Percentiles rank a stretch among this genome's conserved stretches.
These are phyloP conservation scores for Hyphopichia khmerensis DNA, from an alignment of 1,139 yeast species.

Conservation along the genomic window DNA sequence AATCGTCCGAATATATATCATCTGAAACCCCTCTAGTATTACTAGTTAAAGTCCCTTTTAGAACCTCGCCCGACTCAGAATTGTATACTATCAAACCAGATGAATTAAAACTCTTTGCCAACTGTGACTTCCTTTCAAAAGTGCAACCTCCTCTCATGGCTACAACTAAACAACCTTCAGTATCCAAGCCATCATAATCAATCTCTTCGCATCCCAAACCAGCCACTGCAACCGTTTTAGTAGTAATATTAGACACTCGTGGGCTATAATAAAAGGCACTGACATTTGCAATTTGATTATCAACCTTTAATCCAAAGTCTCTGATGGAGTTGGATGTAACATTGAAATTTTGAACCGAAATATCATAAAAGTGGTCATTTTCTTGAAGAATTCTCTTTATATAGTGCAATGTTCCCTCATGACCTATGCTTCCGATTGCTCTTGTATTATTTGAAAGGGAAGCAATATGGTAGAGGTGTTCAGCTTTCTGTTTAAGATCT, in stretches of 20 bases:
- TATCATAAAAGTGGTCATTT: background rate
- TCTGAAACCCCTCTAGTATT: background rate
- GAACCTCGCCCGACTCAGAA: background rate
- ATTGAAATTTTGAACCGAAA: constrained; percentile 2
- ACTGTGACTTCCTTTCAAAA: constrained; percentile 3
- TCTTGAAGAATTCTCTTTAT: background rate
- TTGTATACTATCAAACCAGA: constrained; percentile 2
- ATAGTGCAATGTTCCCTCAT: constrained; percentile 1
- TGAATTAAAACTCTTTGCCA: constrained; percentile 3
- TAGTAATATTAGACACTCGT: background rate
- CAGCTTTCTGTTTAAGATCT: constrained; percentile 3
- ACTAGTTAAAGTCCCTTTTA: background rate
- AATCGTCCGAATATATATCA: background rate
- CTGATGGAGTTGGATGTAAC: background rate
- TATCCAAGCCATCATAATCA: background rate
- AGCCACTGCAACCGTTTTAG: background rate
- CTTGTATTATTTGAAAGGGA: background rate
- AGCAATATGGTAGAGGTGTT: background rate
- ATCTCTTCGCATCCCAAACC: background rate
- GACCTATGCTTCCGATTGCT: constrained; percentile 4
- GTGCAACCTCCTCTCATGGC: constrained; percentile 4
- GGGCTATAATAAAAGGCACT: background rate
- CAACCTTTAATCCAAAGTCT: background rate
- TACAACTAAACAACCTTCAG: background rate
- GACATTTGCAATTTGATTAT: background rate